A percentile compares a stretch with the other conserved stretches of the same genome.
These are phyloP conservation scores for Hypholoma sublateritium DNA, from an alignment of 768 basidiomycete genomes.

Conservation along the genomic window DNA sequence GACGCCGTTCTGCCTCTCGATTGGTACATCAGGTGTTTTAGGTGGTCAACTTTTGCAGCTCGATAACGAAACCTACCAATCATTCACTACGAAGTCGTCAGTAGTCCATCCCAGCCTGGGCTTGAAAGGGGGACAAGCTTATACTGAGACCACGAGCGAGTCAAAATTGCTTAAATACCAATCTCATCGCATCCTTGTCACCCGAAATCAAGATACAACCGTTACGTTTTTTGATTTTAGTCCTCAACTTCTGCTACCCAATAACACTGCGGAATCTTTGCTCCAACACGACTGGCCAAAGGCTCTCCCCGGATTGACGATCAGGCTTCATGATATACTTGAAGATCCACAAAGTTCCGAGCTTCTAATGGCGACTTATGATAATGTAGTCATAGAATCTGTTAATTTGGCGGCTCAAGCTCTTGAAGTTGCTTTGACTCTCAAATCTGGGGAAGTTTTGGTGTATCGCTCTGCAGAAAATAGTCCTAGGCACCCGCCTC, in stretches of 20 bases:
- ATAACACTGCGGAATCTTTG: conserved; percentile 40
- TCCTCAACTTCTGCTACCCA: conserved; percentile 54
- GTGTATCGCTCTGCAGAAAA: conserved; percentile 41
- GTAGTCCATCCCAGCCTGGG: conserved; percentile 27
- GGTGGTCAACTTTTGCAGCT: conserved; percentile 46
- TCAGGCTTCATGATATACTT: conserved; percentile 54
- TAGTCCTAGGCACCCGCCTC: conserved; percentile 14
- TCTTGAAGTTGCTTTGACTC: conserved; percentile 53
- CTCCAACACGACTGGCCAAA: conserved; percentile 65
- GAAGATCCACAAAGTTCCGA: conserved; percentile 38
- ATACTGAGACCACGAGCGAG: conserved; percentile 53
- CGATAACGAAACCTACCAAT: conserved; percentile 46
- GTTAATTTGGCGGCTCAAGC: conserved; percentile 55
- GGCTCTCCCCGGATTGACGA: conserved; percentile 58
- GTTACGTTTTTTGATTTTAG: conserved; percentile 78
- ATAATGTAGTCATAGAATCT: conserved; percentile 34
- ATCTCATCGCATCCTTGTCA: conserved; percentile 63
- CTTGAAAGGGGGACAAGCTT: conserved; percentile 55
- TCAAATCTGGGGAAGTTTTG: conserved; percentile 57
- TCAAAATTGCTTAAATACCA: conserved; percentile 63
- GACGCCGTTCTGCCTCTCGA: conserved; percentile 15
- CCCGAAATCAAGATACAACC: conserved; percentile 59
- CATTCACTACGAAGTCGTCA: conserved; percentile 28
- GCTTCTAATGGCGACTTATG: conserved; percentile 18
- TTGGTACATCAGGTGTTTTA: conserved; percentile 32